Base-by-base conservation (phyloP, 352 stramenopile genomes). In the Globisporangium abappressorium region DNA sequence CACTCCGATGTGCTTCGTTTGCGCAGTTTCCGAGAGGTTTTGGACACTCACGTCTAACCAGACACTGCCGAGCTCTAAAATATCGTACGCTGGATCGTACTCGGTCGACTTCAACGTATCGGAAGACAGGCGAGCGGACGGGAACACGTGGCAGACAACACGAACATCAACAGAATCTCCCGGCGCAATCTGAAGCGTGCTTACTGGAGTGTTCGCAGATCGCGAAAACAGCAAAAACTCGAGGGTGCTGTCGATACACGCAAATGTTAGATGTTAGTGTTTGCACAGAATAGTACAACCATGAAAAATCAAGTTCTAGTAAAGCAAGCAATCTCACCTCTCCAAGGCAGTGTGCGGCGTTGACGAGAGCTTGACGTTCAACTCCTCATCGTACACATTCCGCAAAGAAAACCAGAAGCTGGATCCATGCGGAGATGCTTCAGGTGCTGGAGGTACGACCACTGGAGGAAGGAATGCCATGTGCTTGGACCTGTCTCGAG, bases 361-460 rank as follows among this genome's bases (percentile, higher is more conserved):
- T 33, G 82, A 78, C 3, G 79, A 79, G 14, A 94, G 64, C 51
- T 86, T 87, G 26, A 96, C 79, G 36, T 64, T 81, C 53, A 96
- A 64, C 22, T 94, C 87, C 79, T 94, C 86, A 56, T 96, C 89
- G 69, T 92, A 95, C 33, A 96, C 80, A 68, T 96, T 96, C 62
- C 80, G 82, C 24, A 96, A 51, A 20, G 84, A 90, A 68, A 94
- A 93, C 89, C 89, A 93, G 58, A 95, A 93, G 66, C 79, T 94
- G 5, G 81, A 79, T 56, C 79, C 82, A 22, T 88, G 71, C 2
- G 70, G 79, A n/a, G 75, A 70, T 26, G 71, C 63, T 55, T 95
- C 86, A 22, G 77, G 68, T 14, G 74, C 70, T 26, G 87, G 83
- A 24, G 89, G 89, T 6, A 95, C 77, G 7, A 81, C 89, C 3